Evolutionary conservation across 345 rosid genomes (phyloP), one percentile per base, ranked within the genome.

Genomic region (Geranium rotundifolium): DNA sequence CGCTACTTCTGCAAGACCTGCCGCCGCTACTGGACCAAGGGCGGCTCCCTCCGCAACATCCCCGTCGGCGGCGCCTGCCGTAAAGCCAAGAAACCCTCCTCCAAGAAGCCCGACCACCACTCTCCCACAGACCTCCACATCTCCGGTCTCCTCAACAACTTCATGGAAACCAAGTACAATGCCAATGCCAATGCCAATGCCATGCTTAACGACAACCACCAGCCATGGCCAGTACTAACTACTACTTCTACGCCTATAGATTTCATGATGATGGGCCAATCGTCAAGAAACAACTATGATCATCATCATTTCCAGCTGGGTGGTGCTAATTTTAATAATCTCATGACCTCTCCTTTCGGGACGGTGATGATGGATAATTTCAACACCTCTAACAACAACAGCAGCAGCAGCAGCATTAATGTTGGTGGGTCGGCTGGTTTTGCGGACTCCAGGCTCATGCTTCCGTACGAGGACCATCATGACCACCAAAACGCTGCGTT

Each of bases 1-100:
- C 78, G 98, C 71, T 89, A 92, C 84, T 89, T 92, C 62, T 92
- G 98, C 88, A 92, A 92, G 79, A 84, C 96, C 52, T 92, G 96
- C 73, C 77, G 98, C 63, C 83, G 98, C 84, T 92, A 92, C 80
- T 92, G 96, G 98, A 92, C 96, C 60, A 89, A 92, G 75, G 98
- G 98, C 2, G 98, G 98, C 49, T 89, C 96, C 34, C 67, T 89
- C 8, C 75, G 96, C 68, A 92, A 92, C 83, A 92, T 92, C 59
- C 98, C 98, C 0, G 98, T 92, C 2, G 98, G 98, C 29, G 98
- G 98, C 23, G 96, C 96, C 54, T 92, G 96, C 72, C 79, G 96
- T 52, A 92, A 92, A 79, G 89, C 84, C 81, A 92, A 85, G 84
- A 92, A 87, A 78, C 83, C 72, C 62, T n/a, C 80, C 41, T n/a